Base-by-base conservation (phyloP, 2,329 filamentous ascomycete genomes). In the Aspergillus japonicus region DNA sequence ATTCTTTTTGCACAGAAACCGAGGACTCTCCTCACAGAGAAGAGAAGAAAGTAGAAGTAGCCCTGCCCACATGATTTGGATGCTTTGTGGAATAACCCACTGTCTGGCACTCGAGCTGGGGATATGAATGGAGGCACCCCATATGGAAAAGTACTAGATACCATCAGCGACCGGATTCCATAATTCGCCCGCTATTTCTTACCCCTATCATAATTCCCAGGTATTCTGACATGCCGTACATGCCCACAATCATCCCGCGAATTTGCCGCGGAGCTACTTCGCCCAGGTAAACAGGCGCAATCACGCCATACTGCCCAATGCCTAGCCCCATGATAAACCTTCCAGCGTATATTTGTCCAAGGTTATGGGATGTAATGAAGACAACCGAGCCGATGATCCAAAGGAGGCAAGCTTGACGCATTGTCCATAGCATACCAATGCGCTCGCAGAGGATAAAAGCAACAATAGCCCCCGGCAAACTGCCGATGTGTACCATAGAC, bases 231-330 rank as follows among this genome's bases (percentile, higher is more conserved):
- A 63, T 63, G 4, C 62, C 64, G 51, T 65, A 70, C 11, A 64
- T 50, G 12, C 58, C 59, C 4, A 67, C 63, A 33, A 68, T 35
- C 50, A 94, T 85, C 8, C 91, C 91, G 49, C 88, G 85, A 68
- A 88, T 83, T 14, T 82, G 77, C 0, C 85, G 85, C 1, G 92
- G 92, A 0, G 92, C 87, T 23, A 96, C 83, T 75, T 96, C 93
- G 51, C 90, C 91, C 69, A 97, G 92, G 79, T 96, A 96, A 8
- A 96, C 83, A 0, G 93, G 93, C 1, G 93, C 91, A 29, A 96
- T 89, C 24, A 96, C 92, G 0, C 92, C 92, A 1, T 91, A 86
- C 33, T 73, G 66, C 6, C 73, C 71, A 35, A 73, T 69, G 2
- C 73, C 73, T 3, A 75, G 54, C 2, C 73, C 73, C 54, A 69